Base-by-base conservation (phyloP, 148 eudicot species). In the Cornus suecica region DNA sequence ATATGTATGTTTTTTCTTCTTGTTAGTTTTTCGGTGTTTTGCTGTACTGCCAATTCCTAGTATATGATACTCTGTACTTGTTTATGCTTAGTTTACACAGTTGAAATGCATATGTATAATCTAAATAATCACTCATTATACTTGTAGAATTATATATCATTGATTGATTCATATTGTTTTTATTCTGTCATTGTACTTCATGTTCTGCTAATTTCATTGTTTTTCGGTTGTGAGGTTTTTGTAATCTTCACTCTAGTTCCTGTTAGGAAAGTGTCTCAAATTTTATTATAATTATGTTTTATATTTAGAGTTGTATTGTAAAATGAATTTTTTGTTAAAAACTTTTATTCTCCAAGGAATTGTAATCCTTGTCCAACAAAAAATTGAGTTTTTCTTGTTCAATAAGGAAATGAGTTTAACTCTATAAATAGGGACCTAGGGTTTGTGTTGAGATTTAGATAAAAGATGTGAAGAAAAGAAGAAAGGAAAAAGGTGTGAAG, bases 51-150 rank as follows among this genome's bases (percentile, higher is more conserved):
- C 73, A 48, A 16, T 70, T 70, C 73, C 61, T 69, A 6, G 23
- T 27, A 6, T 51, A 16, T 48, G 60, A 26, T 26, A 51, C 26
- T 51, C 13, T 70, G 24, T 14, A 51, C 16, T 45, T 25, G 32
- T 70, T 70, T 51, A 20, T 48, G 58, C 8, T 41, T 24, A 25
- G 18, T 14, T 9, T 66, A 70, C 27, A 41, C 5, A 42, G 22
- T 45, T 65, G 63, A 13, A 45, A 51, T 51, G 52, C 31, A 54
- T 66, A 8, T 75, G 78, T 75, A 66, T 75, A 66, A n/a, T 66
- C 5, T 25, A 56, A 28, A 51, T 10, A 65, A 29, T 66, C 23
- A 32, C n/a, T 51, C 51, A 54, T 26, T 32, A 26, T 70, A 20
- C 25, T 48, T 70, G 51, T 51, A 48, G 60, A 22, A 70, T 51